Conservation (phyloP, 2,329 filamentous ascomycete species). For the Clonostachys byssicola region DNA sequence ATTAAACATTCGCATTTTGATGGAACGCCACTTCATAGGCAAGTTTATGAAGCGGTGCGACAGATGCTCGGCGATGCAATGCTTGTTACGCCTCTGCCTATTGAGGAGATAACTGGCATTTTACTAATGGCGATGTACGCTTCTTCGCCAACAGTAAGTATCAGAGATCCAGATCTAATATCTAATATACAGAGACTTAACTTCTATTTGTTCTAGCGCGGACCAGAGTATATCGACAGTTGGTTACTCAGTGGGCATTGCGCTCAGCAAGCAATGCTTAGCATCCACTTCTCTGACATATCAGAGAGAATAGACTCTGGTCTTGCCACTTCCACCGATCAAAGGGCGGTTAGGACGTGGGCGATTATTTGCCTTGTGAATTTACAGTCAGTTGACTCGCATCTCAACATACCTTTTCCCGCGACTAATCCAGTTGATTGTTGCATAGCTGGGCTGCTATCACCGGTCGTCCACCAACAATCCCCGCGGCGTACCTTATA, state of each 20-base stretch:
- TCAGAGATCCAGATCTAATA: too few relatives aligned
- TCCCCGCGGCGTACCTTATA: not conserved
- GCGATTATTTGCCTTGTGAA: not conserved
- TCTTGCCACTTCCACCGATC: not conserved
- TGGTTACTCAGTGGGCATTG: not conserved
- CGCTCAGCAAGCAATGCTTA: not conserved
- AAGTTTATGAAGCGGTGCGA: not conserved
- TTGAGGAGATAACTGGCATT: not conserved
- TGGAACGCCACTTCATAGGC: not conserved
- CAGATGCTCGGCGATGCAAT: not conserved
- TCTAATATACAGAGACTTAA: too few relatives aligned
- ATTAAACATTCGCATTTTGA: not conserved
- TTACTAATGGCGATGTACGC: not conserved
- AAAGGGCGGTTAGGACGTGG: not conserved
- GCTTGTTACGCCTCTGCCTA: not conserved
- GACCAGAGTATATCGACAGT: not conserved
- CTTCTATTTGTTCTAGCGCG: not conserved
- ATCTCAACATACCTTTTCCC: not conserved
- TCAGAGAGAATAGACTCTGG: not conserved
- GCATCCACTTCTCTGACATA: not conserved
- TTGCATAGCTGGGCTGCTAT: not conserved
- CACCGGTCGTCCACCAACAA: not conserved
- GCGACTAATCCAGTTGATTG: too few relatives aligned
- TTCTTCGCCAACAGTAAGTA: not conserved
- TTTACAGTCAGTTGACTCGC: not conserved